These are phyloP conservation scores for Mortierella claussenii DNA, from an alignment of 192 early-diverging fungal genomes.

Conservation along the genomic window DNA sequence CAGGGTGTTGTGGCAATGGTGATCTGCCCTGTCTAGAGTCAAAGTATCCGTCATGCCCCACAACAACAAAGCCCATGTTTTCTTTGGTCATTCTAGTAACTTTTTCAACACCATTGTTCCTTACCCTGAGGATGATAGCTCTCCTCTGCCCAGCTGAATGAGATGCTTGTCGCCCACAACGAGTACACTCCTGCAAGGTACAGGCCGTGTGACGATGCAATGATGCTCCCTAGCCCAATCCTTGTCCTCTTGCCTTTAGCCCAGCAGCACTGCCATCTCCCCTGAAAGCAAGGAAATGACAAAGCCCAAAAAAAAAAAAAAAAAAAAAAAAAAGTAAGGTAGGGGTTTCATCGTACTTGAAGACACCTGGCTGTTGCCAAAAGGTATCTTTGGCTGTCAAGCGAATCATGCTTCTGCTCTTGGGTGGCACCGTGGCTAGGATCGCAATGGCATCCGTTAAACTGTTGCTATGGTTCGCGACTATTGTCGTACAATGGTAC, in stretches of 20 bases:
- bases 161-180: slow-evolving; percentile 16
- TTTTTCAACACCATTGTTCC: not conserved
- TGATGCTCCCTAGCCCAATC: not conserved
- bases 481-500: no score
- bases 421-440: slow-evolving; percentile 39
- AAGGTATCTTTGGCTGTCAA: slow-evolving; percentile 57
- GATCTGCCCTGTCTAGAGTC: not conserved
- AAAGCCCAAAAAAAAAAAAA: slow-evolving; percentile 13
- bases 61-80: not conserved
- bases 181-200: slow-evolving; percentile 31
- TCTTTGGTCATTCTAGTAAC: not conserved
- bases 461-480: slow-evolving; percentile 54
- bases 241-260: not conserved
- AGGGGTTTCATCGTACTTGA: slow-evolving; percentile 25
- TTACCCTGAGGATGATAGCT: slow-evolving; percentile 26
- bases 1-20: not conserved
- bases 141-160: slow-evolving; percentile 37
- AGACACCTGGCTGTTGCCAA: slow-evolving; percentile 49
- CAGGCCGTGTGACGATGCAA: slow-evolving; percentile 1
- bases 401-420: slow-evolving; percentile 48
- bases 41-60: not conserved
- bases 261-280: no score
- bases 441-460: slow-evolving; percentile 53
- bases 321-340: not conserved
- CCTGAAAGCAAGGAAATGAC: no score